Conservation (phyloP, 108 stramenopile genomes). For the Skeletonema menzelii region DNA sequence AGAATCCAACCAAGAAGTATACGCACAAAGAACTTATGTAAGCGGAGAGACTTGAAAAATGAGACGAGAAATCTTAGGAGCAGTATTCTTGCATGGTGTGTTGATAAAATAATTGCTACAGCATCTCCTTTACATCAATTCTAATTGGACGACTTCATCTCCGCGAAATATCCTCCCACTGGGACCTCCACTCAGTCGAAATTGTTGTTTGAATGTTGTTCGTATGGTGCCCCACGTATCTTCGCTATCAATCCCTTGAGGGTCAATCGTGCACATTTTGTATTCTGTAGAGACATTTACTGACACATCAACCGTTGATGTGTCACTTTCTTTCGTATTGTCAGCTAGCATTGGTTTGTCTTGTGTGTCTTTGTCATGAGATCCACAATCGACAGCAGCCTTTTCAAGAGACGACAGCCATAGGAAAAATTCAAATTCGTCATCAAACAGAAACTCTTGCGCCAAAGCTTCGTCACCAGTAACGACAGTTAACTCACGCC, state of each 20-base stretch:
- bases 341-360: neutral
- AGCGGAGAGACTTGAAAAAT: neutral
- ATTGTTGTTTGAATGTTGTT: constrained; percentile 75
- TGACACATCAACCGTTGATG: constrained; percentile 55
- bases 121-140: constrained; percentile 13
- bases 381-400: neutral
- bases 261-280: constrained; percentile 77
- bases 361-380: neutral
- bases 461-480: constrained; percentile 54
- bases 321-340: neutral
- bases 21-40: constrained; percentile 74
- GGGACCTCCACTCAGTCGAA: constrained; percentile 64
- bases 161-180: constrained; percentile 68
- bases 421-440: constrained; percentile 46
- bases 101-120: neutral
- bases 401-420: constrained; percentile 58
- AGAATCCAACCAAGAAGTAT: constrained; percentile 57
- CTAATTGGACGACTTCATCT: constrained; percentile 74
- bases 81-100: neutral
- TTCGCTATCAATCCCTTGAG: constrained; percentile 62
- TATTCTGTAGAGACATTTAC: constrained; percentile 71
- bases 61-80: neutral
- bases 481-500: constrained; percentile 44
- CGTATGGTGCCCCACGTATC: constrained; percentile 80
- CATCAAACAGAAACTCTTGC: constrained; percentile 60